phyloP scores from a whole-genome alignment of 2,329 filamentous ascomycete species.

The Dendrostoma leiphaemia region DNA sequence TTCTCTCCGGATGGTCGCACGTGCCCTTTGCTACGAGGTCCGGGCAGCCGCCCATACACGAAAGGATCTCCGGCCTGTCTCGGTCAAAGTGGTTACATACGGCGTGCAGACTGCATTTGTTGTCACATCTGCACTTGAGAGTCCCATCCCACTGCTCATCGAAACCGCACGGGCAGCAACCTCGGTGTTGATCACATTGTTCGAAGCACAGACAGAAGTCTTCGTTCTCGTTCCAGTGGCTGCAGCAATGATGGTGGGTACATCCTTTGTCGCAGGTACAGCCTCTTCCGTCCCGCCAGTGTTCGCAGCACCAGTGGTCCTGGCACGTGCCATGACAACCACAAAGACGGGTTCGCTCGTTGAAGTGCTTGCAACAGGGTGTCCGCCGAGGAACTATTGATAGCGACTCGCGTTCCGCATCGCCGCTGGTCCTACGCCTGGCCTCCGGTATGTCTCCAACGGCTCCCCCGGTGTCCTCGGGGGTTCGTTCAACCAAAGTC shows the following conservation, averaged over 20 bases:
- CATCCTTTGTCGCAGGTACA: not conserved
- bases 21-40: not conserved
- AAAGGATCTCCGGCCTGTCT: not conserved
- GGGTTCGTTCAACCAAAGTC: too few species aligned
- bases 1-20: not conserved
- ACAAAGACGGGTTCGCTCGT: not conserved
- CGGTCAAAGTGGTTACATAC: not conserved
- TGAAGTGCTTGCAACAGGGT: not conserved
- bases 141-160: not conserved
- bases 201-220: not conserved
- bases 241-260: not conserved
- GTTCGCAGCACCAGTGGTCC: not conserved
- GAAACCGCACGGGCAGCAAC: not conserved
- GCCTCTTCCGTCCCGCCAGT: not conserved
- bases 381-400: not conserved
- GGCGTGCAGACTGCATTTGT: not conserved
- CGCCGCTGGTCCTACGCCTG: too few species aligned
- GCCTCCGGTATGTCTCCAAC: too few species aligned
- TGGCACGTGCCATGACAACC: not conserved
- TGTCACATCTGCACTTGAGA: not conserved
- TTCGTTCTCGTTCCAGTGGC: not conserved
- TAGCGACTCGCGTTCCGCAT: too few species aligned
- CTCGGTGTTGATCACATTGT: not conserved
- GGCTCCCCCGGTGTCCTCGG: too few species aligned
- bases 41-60: not conserved